Percentiles rank a stretch among this genome's conserved stretches.
Conservation (phyloP, 176 grass and related monocot species). For the Triticum turgidum region DNA sequence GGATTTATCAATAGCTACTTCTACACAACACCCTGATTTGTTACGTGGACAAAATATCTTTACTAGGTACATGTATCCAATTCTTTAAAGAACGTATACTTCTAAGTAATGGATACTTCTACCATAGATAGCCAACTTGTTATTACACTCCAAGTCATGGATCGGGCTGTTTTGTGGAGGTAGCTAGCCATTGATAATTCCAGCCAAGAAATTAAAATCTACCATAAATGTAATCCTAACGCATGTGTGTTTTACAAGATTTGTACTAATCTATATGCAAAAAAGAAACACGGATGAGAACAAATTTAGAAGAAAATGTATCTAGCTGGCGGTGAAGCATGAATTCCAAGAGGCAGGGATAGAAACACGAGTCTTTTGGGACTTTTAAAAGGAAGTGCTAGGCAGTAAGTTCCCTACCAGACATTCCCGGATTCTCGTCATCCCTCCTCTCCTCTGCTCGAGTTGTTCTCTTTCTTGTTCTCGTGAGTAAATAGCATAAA, state of each 20-base stretch:
- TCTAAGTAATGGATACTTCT: too few species aligned
- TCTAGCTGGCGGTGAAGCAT: not conserved
- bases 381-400: not conserved
- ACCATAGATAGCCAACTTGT: too few species aligned
- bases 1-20: not conserved
- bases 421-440: slow-evolving; percentile 6
- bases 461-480: not conserved
- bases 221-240: too few species aligned
- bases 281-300: not conserved
- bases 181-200: too few species aligned
- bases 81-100: too few species aligned
- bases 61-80: too few species aligned
- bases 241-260: too few species aligned
- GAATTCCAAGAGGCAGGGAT: not conserved
- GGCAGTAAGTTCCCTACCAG: not conserved
- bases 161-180: too few species aligned
- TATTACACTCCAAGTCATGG: too few species aligned
- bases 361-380: not conserved
- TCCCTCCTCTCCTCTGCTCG: not conserved
- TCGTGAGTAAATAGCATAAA: too few species aligned
- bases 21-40: not conserved
- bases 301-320: not conserved
- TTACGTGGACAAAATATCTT: not conserved
- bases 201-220: too few species aligned
- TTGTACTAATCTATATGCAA: not conserved